Conservation (phyloP, 768 basidiomycete genomes). For the Calocera viscosa region DNA sequence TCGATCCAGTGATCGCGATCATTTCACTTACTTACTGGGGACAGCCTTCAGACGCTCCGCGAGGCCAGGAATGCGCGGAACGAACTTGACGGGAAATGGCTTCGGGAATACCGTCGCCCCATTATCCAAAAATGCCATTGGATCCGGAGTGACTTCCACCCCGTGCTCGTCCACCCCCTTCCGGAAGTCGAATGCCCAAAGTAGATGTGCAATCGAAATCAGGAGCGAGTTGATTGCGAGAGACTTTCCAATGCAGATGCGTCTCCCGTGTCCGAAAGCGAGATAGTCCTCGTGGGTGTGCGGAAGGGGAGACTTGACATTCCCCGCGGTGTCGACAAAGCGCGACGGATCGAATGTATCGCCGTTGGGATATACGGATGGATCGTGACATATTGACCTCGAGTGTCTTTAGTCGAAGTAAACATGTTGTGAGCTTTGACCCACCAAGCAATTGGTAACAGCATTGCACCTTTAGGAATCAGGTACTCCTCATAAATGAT, state of each 20-base stretch:
- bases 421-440: background rate
- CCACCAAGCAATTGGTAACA: background rate
- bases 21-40: background rate
- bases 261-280: slow-evolving; percentile 11
- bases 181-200: slow-evolving; percentile 13
- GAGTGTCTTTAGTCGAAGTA: background rate
- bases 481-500: slow-evolving; percentile 6
- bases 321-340: background rate
- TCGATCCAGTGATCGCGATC: too few species aligned
- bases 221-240: slow-evolving; percentile 8
- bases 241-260: slow-evolving; percentile 10
- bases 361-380: background rate
- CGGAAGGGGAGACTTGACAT: background rate
- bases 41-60: background rate
- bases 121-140: background rate
- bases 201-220: slow-evolving; percentile 9
- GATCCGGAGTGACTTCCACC: background rate
- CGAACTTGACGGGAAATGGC: background rate
- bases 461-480: slow-evolving; percentile 5
- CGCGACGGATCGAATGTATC: background rate
- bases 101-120: background rate
- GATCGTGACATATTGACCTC: background rate
- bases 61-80: background rate
- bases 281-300: background rate
- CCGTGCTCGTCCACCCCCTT: background rate